phyloP scores from a whole-genome alignment of 1,284 basidiomycete species.

The Irpex sp. region DNA sequence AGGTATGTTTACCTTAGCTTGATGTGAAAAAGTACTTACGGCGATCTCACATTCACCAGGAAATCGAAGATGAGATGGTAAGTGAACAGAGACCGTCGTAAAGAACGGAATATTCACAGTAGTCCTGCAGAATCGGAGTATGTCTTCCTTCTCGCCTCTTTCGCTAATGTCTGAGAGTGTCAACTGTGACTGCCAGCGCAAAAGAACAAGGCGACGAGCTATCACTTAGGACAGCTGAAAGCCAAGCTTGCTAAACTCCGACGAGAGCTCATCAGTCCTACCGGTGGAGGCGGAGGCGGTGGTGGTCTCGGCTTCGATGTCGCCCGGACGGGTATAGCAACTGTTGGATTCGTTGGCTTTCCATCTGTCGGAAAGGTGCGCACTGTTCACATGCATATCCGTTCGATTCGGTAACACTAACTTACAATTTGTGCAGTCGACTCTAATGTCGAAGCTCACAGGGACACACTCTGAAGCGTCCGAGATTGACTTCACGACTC shows the following conservation, averaged over 20 bases:
- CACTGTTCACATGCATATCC: constrained; percentile 25
- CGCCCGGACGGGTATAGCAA: constrained; percentile 93
- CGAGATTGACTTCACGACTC: constrained; percentile 96
- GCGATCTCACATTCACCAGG: constrained; percentile 37
- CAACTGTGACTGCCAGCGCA: constrained; percentile 50
- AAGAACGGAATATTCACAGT: constrained; percentile 7
- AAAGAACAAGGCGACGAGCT: constrained; percentile 97
- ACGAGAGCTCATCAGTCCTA: constrained; percentile 87
- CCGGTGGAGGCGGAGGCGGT: constrained; percentile 82
- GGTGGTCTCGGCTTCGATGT: constrained; percentile 94
- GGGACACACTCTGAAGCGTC: constrained; percentile 98
- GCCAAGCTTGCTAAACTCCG: constrained; percentile 98
- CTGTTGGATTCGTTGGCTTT: constrained; percentile 93
- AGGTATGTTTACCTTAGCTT: constrained; percentile 42
- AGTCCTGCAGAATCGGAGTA: constrained; percentile 35
- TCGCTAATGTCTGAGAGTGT: constrained; percentile 11
- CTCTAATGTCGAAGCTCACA: constrained; percentile 96
- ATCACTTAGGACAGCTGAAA: constrained; percentile 95
- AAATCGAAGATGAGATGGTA: constrained; percentile 97
- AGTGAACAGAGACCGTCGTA: constrained; percentile 25
- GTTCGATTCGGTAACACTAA: constrained; percentile 7
- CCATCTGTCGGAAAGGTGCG: constrained; percentile 83
- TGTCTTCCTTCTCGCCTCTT: constrained; percentile 17
- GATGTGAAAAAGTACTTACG: not conserved
- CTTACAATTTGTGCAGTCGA: constrained; percentile 57